These are phyloP conservation scores for Pouteria glomerata DNA, from an alignment of 148 eudicot genomes.

Conservation along the genomic window DNA sequence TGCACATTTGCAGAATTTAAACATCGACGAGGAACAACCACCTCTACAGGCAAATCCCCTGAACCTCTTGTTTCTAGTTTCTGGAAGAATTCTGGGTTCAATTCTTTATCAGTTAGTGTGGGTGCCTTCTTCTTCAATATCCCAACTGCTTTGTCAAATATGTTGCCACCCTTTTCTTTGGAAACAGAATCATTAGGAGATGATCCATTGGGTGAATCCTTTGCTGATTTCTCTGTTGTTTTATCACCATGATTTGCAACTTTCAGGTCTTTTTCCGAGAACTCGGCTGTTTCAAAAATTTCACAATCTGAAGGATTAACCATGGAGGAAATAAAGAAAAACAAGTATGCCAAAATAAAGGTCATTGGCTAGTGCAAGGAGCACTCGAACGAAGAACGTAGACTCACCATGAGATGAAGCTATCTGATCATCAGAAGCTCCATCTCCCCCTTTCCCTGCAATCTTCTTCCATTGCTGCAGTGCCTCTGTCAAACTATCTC, in stretches of 20 bases:
- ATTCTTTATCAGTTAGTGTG: no score
- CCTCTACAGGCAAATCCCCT: conserved; percentile 81
- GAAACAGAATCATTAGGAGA: no score
- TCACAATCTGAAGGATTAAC: conserved; percentile 51
- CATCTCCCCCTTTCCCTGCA: conserved; percentile 62
- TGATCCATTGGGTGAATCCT: no score
- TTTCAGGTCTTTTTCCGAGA: conserved; percentile 36
- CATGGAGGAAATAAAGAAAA: no score
- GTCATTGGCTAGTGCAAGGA: no score
- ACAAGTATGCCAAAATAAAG: no score
- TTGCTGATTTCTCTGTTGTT: no score
- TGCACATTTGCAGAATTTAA: conserved; percentile 42
- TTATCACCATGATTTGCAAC: no score
- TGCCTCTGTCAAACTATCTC: conserved; percentile 92
- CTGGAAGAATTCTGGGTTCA: no score
- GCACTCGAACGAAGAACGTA: conserved; percentile 6
- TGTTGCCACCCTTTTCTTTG: no score
- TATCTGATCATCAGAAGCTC: conserved; percentile 46
- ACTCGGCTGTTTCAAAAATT: conserved; percentile 35
- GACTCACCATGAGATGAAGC: conserved; percentile 42
- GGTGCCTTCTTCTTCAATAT: no score
- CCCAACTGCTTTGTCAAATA: no score
- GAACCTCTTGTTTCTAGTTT: conserved; percentile 74
- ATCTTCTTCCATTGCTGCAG: conserved; percentile 81
- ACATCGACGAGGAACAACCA: conserved; percentile 74